These are phyloP conservation scores for Eutypa lata DNA, from an alignment of 2,329 filamentous ascomycete genomes.

Conservation along the genomic window DNA sequence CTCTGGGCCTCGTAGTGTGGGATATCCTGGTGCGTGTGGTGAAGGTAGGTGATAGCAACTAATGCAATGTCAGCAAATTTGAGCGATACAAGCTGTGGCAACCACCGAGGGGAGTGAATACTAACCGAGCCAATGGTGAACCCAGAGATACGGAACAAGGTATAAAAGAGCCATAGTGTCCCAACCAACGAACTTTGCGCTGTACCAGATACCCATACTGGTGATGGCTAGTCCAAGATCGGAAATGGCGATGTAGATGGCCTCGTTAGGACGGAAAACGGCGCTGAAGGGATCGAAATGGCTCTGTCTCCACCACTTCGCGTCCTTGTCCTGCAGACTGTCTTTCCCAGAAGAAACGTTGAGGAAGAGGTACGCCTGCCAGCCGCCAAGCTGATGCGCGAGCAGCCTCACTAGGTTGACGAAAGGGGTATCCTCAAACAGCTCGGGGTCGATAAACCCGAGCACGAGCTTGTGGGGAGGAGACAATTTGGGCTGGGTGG, in stretches of 20 bases:
- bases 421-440: constrained; percentile 63
- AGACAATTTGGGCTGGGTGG: constrained; percentile 35
- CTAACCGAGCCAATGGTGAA: constrained; percentile 67
- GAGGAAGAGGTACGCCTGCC: constrained; percentile 61
- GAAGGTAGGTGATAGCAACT: constrained; percentile 74
- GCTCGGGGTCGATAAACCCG: constrained; percentile 43
- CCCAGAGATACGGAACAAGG: constrained; percentile 64
- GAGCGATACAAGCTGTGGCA: background rate
- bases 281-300: constrained; percentile 62
- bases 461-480: constrained; percentile 28
- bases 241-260: constrained; percentile 53
- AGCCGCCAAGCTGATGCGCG: constrained; percentile 62
- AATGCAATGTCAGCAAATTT: constrained; percentile 14
- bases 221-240: constrained; percentile 58
- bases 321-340: constrained; percentile 43
- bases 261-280: constrained; percentile 58
- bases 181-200: constrained; percentile 50
- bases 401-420: constrained; percentile 52
- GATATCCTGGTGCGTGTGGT: constrained; percentile 62
- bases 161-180: constrained; percentile 59
- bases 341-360: constrained; percentile 50
- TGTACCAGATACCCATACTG: constrained; percentile 47
- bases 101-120: constrained; percentile 10
- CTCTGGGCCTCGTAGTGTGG: constrained; percentile 56
- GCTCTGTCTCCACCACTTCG: constrained; percentile 42